A percentile compares a stretch with the other conserved stretches of the same genome.
Evolutionary conservation across 495 filamentous ascomycete genomes (phyloP).

Genomic region (Xylaria bambusicola): DNA sequence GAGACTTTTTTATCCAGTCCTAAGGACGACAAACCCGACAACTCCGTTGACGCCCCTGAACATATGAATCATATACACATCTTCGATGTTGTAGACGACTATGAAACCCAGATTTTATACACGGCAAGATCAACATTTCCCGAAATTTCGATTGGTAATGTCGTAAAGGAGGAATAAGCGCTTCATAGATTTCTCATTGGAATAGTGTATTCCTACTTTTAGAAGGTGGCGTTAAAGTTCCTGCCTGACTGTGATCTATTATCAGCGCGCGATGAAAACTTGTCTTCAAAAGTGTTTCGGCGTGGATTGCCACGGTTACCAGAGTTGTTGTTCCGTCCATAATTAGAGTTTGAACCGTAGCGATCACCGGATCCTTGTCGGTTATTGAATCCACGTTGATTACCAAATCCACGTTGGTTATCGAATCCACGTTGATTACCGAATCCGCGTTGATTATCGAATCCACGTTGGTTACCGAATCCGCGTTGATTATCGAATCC

Average conservation of each 20-base stretch:
- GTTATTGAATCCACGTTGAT: background rate
- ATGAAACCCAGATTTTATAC: background rate
- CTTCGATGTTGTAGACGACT: conserved; percentile 14
- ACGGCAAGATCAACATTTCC: background rate
- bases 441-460: background rate
- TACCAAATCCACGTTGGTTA: background rate
- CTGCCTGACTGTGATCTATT: background rate
- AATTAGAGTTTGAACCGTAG: background rate
- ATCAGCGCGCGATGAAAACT: background rate
- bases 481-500: background rate
- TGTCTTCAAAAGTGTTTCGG: conserved; percentile 14
- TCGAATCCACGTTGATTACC: conserved; percentile 2
- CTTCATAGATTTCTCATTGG: conserved; percentile 1
- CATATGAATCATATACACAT: conserved; percentile 10
- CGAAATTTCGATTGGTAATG: background rate
- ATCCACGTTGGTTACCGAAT: background rate
- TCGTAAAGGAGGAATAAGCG: conserved; percentile 3
- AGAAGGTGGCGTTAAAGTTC: background rate
- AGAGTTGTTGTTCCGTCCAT: background rate
- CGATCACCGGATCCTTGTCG: background rate
- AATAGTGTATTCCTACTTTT: background rate
- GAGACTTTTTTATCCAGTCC: background rate
- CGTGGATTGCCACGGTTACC: background rate
- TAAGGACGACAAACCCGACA: conserved; percentile 7
- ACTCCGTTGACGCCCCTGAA: conserved; percentile 15